Base-by-base conservation (phyloP, 192 early-diverging fungal genomes). In the Rhizophagus prolifer region DNA sequence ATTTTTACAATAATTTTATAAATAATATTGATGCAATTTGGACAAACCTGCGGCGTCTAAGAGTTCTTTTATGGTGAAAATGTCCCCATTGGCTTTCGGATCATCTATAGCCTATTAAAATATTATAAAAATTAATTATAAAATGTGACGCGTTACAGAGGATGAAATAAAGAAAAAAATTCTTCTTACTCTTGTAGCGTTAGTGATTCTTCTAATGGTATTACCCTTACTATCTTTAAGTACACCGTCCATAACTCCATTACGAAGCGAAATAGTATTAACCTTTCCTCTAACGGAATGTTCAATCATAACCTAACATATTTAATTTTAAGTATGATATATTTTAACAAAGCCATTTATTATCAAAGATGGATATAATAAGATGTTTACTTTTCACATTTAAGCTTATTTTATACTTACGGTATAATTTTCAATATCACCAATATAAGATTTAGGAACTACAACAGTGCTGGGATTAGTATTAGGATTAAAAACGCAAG, bases 211-310 rank as follows among this genome's bases (percentile, higher is more conserved):
- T 62, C 75, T 79, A n/a, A 82, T 3, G 3, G 74, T 64, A 30
- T 76, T 50, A 70, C 79, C 79, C 3, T 81, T 61, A 3, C 9
- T 8, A 10, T 76, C 76, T 31, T 82, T 28, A 5, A 84, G 19
- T 16, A 79, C 72, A 12, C 65, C 78, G 3, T 79, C 81, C 79
- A 84, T 81, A 44, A 81, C 64, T 38, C 81, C 81, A 26, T 81
- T 82, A 34, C 83, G 79, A n/a, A 84, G 76, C 44, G 79, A 79
- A n/a, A 82, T 38, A 1, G 81, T 78, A n/a, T 77, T 81, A 4
- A 74, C 70, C 50, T 84, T 58, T 21, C 83, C 81, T 28, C 81
- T 71, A 28, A 84, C 79, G 4, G 83, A 84, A 63, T 84, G 83
- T 54, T 84, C 83, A 28, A 84, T 68, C 83, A 84, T 82, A 8